These are phyloP conservation scores for Hypoxylon fragiforme DNA, from an alignment of 495 filamentous ascomycete species.

Conservation along the genomic window DNA sequence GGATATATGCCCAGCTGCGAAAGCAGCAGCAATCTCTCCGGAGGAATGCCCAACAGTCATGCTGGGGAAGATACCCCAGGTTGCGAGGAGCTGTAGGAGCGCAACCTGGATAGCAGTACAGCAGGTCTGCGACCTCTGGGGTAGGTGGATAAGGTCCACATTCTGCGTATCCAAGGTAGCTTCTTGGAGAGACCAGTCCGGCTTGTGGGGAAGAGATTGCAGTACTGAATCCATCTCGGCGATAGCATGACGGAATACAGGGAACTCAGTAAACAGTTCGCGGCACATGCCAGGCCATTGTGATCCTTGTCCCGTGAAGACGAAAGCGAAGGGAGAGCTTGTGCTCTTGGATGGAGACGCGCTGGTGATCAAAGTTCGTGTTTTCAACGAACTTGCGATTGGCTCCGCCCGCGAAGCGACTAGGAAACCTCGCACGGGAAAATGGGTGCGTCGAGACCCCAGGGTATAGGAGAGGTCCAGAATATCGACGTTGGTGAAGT, in stretches of 20 bases:
- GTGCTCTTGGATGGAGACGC: slow-evolving; percentile 7
- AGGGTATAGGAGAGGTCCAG: slow-evolving; percentile 3
- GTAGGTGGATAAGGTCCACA: not conserved
- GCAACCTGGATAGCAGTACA: slow-evolving; percentile 50
- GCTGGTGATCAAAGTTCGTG: no score
- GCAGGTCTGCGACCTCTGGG: slow-evolving; percentile 42
- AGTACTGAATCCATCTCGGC: not conserved
- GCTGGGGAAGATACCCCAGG: slow-evolving; percentile 46
- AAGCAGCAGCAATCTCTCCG: slow-evolving; percentile 48
- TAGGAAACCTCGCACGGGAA: not conserved
- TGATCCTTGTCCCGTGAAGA: slow-evolving; percentile 21
- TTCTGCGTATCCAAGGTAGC: not conserved
- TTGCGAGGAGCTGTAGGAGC: slow-evolving; percentile 51
- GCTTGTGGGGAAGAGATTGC: not conserved
- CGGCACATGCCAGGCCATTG: slow-evolving; percentile 13
- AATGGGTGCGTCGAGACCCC: not conserved
- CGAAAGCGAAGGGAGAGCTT: not conserved
- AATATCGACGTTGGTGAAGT: no score
- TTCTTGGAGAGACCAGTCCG: not conserved
- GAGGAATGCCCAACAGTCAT: slow-evolving; percentile 44
- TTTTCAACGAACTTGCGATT: no score
- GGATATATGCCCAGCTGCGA: slow-evolving; percentile 35
- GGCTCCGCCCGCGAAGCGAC: no score
- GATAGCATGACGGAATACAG: not conserved
- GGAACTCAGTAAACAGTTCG: not conserved